Base-by-base conservation (phyloP, 2,329 filamentous ascomycete genomes). In the Rachicladosporium sp. region DNA sequence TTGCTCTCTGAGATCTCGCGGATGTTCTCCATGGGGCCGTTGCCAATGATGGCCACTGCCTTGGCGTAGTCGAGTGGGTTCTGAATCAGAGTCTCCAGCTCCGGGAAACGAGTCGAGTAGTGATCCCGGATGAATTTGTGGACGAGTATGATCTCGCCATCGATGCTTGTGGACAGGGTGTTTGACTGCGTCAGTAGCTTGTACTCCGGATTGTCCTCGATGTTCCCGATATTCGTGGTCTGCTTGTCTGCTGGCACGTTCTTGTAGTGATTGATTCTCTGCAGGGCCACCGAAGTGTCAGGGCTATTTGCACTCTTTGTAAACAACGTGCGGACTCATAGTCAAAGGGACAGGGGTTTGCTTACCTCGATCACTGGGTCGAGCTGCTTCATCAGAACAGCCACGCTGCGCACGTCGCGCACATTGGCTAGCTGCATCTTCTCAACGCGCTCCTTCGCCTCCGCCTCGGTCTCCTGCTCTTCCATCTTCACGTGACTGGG, bases 91-190 rank as follows among this genome's bases (percentile, higher is more conserved):
- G 74, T 76, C 61, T 98, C 91, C 31, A 98, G 74, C 62, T 95
- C 89, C 0, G 91, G 89, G 54, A 96, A 98, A 44, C 89, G 78
- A 11, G 82, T 73, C 7, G 88, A 94, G 65, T 98, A 98, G 63
- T 95, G 86, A 55, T 98, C 91, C 54, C 89, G 78, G 43, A 95
- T 86, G 61, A 86, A 93, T 64, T 98, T 98, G 70, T 98, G 91
- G 13, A 96, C 84, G 6, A 91, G 74, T 29, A 83, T 82, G 34
- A 96, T 83, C 61, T 96, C 89, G 56, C 84, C 85, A 50, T 94
- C 88, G 50, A 96, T 95, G 46, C 83, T 82, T 4, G 89, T 93
- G 1, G 91, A 93, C 6, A 93, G 72, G 15, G 80, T 82, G 58
- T 94, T 94, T 10, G 87, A 87, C 58, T 91, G 79, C 29, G 85